A percentile compares a stretch with the other conserved stretches of the same genome.
phyloP scores from a whole-genome alignment of 176 grass and related monocot species.

The Juncus inflexus region DNA sequence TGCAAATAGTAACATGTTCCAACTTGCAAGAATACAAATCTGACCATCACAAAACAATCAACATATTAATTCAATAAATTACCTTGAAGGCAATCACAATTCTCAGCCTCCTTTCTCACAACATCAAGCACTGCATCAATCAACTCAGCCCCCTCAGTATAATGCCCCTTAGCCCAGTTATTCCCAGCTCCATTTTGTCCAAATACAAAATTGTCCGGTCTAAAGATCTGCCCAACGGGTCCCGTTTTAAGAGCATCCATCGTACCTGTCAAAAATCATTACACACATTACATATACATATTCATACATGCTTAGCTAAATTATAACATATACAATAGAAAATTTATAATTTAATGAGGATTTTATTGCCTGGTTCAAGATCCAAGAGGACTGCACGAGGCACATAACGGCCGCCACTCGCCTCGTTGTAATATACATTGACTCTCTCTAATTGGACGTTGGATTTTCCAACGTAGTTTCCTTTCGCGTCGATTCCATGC shows the following conservation, averaged over 20 bases:
- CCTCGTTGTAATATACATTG: slow-evolving; percentile 90
- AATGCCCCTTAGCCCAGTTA: slow-evolving; percentile 98
- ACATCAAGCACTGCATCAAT: slow-evolving; percentile 11
- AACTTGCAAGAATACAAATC: no score
- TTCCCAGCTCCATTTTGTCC: slow-evolving; percentile 85
- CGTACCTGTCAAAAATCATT: slow-evolving; percentile 26
- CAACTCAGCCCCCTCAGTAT: slow-evolving; percentile 92
- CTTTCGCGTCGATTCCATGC: slow-evolving; percentile 75
- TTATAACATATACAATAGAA: no score
- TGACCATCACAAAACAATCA: no score
- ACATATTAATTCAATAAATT: not conserved
- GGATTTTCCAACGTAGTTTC: slow-evolving; percentile 50
- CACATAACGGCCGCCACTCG: slow-evolving; percentile 65
- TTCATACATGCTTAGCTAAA: no score
- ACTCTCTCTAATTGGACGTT: slow-evolving; percentile 75
- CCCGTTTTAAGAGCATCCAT: slow-evolving; percentile 74
- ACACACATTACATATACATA: not conserved
- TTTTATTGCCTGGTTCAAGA: slow-evolving; percentile 53
- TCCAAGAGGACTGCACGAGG: slow-evolving; percentile 82
- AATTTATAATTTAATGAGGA: not conserved
- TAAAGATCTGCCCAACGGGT: slow-evolving; percentile 67
- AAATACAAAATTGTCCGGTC: slow-evolving; percentile 88
- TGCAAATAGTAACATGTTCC: no score
- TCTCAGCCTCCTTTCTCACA: slow-evolving; percentile 22
- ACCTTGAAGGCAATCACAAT: slow-evolving; percentile 28